These are phyloP conservation scores for Populus tomentosa DNA, from an alignment of 441 rosid species.

Conservation along the genomic window DNA sequence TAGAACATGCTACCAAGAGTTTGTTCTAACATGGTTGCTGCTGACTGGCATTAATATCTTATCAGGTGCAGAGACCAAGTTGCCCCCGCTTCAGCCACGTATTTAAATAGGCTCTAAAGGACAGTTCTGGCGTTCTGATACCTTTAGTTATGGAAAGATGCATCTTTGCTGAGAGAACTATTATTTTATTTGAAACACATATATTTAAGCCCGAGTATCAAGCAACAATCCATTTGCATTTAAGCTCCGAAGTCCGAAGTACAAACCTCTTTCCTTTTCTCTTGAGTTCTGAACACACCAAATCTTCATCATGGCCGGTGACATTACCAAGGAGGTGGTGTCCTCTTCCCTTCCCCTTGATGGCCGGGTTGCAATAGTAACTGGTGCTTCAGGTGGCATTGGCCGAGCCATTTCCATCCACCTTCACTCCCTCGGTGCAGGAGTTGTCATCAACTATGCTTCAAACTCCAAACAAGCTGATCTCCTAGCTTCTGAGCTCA, in stretches of 20 bases:
- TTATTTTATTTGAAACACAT: not conserved
- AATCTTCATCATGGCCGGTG: constrained; percentile 21
- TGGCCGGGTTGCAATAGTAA: constrained; percentile 45
- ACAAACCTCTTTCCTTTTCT: not conserved
- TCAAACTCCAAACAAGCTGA: constrained; percentile 43
- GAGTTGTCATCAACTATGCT: constrained; percentile 39
- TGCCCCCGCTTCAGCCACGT: not conserved
- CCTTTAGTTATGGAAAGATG: not conserved
- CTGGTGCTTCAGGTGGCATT: constrained; percentile 52
- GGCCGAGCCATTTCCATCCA: constrained; percentile 41
- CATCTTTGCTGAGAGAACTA: not conserved
- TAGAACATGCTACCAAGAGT: not conserved
- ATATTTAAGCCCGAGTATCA: not conserved
- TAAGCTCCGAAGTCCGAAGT: not conserved
- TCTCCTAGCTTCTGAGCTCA: constrained; percentile 34
- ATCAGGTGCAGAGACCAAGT: not conserved
- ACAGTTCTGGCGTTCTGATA: not conserved
- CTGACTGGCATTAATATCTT: not conserved
- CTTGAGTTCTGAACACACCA: not conserved
- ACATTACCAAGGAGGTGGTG: constrained; percentile 2
- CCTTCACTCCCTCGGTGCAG: constrained; percentile 49
- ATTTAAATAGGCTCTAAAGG: not conserved
- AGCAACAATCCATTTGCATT: no score
- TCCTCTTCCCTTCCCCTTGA: constrained; percentile 27
- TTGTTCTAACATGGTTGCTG: not conserved